Base-by-base conservation (phyloP, 768 basidiomycete genomes). In the Mycena belliarum region DNA sequence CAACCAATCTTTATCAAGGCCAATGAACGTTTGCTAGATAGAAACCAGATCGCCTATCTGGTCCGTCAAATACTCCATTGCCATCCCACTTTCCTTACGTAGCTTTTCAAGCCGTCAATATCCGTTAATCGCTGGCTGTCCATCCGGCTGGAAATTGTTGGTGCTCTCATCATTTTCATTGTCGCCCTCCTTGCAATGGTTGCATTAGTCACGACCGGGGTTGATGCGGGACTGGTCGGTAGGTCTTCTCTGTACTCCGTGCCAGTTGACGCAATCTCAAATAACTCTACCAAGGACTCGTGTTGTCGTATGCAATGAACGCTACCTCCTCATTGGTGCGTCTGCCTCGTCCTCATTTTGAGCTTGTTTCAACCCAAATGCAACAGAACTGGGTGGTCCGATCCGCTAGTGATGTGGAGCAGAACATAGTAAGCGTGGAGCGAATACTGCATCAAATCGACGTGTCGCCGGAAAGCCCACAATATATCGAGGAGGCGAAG, bases 361-460 rank as follows among this genome's bases (percentile, higher is more conserved):
- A 32, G 6, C 15, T 9, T 16, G 11, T 15, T 20, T 32, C 61
- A 26, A 49, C 8, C 15, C 38, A n/a, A 5, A 35, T 59, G 25
- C 24, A 24, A 20, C 60, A 91, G 87, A 90, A 91, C 65, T 91
- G 89, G 89, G 78, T 92, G 7, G 90, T 93, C 25, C 82, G 90
- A 28, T 86, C 87, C 15, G 86, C 89, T 3, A 89, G 87, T 65
- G 94, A 95, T 70, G 91, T 94, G 14, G 94, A 96, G 68, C 90
- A 94, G 65, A 92, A 91, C 63, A 87, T 93, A 65, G 91, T 94
- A 58, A 91, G 90, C 65, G 89, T 93, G 16, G 94, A 96, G 69
- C 86, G 93, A 6, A 88, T 95, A 50, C 70, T 91, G 25, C 87
- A 95, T 65, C 95, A 97, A 66, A 86, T 85, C 25, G 77, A 87